Evolutionary conservation across 2,329 filamentous ascomycete species (phyloP), one percentile per base, ranked within the genome.

Genomic region (Alternaria longipes): DNA sequence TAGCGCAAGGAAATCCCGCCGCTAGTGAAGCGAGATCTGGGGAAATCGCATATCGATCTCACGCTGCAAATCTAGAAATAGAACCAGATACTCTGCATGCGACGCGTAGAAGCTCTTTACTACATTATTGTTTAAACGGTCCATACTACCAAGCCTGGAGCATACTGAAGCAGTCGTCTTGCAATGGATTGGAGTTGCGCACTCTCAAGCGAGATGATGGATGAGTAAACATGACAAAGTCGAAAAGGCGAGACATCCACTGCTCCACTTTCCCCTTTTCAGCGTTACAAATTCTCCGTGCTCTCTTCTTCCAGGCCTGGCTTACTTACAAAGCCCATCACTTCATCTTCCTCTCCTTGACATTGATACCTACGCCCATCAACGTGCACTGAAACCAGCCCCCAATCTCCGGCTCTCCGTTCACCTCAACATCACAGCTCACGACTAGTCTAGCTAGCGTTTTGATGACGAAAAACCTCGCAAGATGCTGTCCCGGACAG

Each of bases 1-100:
- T n/a, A 61, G 61, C 58, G 53, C 54, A 41, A 54, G 61, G 58
- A n/a, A 61, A 54, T 58, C 61, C 61, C 61, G 61, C 58, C 61
- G 61, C 61, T 61, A 63, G 36, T 22, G 38, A 57, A 47, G 40
- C 54, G 54, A 53, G 47, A 60, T 60, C 54, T 53, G 58, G 54
- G 54, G 58, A 47, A 55, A 44, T 11, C 9, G 20, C 30, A n/a
- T 16, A 28, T 44, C 5, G 5, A 32, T 28, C 7, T 22, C 11
- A 26, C 20, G 41, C 16, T 16, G 26, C 11, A 5, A 3, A 16
- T 11, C 18, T 11, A n/a, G 28, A 30, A 16, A 3, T n/a, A 18
- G 16, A 36, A 16, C 1, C 9, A 26, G 44, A 18, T 40, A 40
- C 36, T 8, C 18, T 40, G 1, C 8, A 11, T 20, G 36, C 18